Conservation (phyloP, 495 filamentous ascomycete species). For the Geoglossum glabrum region DNA sequence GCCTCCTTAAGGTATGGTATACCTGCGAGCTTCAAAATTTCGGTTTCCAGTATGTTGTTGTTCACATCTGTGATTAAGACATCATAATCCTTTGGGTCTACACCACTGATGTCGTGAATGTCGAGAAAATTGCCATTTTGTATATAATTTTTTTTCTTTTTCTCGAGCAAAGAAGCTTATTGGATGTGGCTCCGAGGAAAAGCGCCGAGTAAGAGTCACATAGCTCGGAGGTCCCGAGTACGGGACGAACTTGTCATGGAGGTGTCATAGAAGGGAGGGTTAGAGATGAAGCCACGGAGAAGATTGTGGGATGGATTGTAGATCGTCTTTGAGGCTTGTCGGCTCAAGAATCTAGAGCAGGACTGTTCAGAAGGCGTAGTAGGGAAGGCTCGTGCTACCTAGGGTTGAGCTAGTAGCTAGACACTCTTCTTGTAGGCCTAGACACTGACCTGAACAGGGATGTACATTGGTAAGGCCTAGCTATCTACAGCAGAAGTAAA, state of each 20-base stretch:
- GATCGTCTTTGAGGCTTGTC: background rate
- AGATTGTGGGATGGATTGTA: background rate
- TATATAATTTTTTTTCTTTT: background rate
- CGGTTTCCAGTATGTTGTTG: background rate
- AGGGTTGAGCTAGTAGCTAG: background rate
- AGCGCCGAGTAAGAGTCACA: background rate
- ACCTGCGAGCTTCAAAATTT: constrained; percentile 2
- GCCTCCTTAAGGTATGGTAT: constrained; percentile 4
- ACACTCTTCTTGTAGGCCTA: background rate
- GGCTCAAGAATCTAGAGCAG: background rate
- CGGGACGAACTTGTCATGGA: background rate
- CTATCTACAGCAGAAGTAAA: constrained; percentile 8
- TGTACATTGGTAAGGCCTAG: too few species aligned
- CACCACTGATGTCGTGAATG: constrained; percentile 2
- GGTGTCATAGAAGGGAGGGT: background rate
- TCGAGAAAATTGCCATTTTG: background rate
- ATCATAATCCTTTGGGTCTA: constrained; percentile 2
- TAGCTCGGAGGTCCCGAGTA: background rate
- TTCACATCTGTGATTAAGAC: constrained; percentile 3
- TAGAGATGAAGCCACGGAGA: background rate
- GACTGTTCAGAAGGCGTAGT: background rate
- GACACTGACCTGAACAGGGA: background rate
- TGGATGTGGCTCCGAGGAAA: background rate
- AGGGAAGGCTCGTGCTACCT: background rate
- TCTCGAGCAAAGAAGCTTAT: background rate